Conservation (phyloP, 192 early-diverging fungal species). For the Pilaira anomala region DNA sequence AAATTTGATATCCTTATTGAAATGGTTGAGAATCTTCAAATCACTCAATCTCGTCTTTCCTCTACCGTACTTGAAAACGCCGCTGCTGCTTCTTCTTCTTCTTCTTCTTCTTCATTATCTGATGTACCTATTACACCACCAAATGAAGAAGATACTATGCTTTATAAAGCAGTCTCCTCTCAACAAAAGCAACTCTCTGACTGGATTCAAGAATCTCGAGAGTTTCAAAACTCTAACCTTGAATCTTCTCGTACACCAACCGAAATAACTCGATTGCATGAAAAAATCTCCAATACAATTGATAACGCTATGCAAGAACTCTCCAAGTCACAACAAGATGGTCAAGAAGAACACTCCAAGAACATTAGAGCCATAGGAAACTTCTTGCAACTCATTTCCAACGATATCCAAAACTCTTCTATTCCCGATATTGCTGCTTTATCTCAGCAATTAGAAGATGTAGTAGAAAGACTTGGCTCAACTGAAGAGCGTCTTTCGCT, state of each 20-base stretch:
- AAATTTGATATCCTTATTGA: conserved; percentile 30
- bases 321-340: conserved; percentile 6
- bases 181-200: conserved; percentile 6
- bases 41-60: conserved; percentile 11
- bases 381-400: conserved; percentile 25
- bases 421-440: conserved; percentile 28
- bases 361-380: conserved; percentile 26
- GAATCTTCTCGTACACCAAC: not conserved
- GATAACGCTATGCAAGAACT: conserved; percentile 12
- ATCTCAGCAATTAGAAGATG: conserved; percentile 21
- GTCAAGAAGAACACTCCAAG: conserved; percentile 24
- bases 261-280: not conserved
- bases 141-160: not conserved
- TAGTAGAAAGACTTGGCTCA: conserved; percentile 19
- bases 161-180: not conserved
- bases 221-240: not conserved
- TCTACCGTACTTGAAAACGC: not conserved
- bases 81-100: too few species aligned
- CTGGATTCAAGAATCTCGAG: not conserved
- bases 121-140: not conserved
- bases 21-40: conserved; percentile 25
- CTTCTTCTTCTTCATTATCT: not conserved
- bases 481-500: conserved; percentile 24
- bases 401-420: conserved; percentile 20
- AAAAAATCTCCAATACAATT: not conserved